These are phyloP conservation scores for Neurospora pannonica DNA, from an alignment of 495 filamentous ascomycete genomes.

Conservation along the genomic window DNA sequence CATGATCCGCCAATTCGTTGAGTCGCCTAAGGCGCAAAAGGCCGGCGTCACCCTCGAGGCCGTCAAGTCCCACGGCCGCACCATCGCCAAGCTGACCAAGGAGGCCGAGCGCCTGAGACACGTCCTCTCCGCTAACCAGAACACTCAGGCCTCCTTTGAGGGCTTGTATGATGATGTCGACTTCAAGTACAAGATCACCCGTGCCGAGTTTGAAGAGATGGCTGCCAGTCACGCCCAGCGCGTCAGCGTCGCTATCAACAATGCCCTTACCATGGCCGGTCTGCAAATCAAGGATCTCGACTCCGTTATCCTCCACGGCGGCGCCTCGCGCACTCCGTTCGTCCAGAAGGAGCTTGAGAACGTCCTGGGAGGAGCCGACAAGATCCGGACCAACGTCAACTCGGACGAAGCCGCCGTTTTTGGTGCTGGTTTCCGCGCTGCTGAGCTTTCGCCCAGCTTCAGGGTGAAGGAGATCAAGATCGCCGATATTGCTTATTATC, in stretches of 20 bases:
- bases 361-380: slow-evolving; percentile 57
- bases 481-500: slow-evolving; percentile 62
- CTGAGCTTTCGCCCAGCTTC: slow-evolving; percentile 85
- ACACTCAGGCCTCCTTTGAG: slow-evolving; percentile 74
- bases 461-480: slow-evolving; percentile 91
- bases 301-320: slow-evolving; percentile 88
- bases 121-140: slow-evolving; percentile 84
- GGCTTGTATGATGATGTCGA: slow-evolving; percentile 83
- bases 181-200: slow-evolving; percentile 84
- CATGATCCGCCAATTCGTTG: slow-evolving; percentile 71
- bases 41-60: slow-evolving; percentile 45
- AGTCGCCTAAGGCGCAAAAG: slow-evolving; percentile 60
- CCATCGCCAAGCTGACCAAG: slow-evolving; percentile 81
- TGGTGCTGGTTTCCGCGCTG: slow-evolving; percentile 90
- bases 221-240: slow-evolving; percentile 57
- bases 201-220: slow-evolving; percentile 73
- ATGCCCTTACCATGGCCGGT: slow-evolving; percentile 64
- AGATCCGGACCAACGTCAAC: slow-evolving; percentile 90
- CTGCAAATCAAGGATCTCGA: slow-evolving; percentile 70
- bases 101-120: slow-evolving; percentile 83
- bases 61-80: slow-evolving; percentile 69
- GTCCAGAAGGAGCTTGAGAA: slow-evolving; percentile 84
- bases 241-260: slow-evolving; percentile 59
- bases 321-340: slow-evolving; percentile 83
- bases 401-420: slow-evolving; percentile 95